Base-by-base conservation (phyloP, 2,329 filamentous ascomycete genomes). In the Nothophoma quercina region DNA sequence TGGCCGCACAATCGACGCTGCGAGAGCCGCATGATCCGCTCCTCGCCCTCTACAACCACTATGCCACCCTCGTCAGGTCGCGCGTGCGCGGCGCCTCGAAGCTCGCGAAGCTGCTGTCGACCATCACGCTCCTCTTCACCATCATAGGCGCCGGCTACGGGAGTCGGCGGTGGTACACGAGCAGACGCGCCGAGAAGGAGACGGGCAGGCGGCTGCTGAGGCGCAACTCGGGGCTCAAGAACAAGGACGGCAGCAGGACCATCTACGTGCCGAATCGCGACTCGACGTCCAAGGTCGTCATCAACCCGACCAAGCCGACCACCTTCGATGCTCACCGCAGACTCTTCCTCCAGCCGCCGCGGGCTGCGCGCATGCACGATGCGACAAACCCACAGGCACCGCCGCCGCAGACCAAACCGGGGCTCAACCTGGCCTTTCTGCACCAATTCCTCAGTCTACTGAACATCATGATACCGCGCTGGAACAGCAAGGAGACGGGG, bases 311-410 rank as follows among this genome's bases (percentile, higher is more conserved):
- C 22, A 97, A 97, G 71, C 85, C 87, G 16, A 89, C 93, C 28
- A 99, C 95, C 0, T 99, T 98, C 71, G 93, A 99, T 80, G 96
- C 95, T 5, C 95, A 99, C 77, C 85, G 95, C 23, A 84, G 96
- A 21, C 82, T 99, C 23, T 99, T 99, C 72, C 80, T 99, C 39
- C 95, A 96, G 67, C 93, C 93, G 1, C 93, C 93, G 4, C 83
- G 91, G 55, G 89, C 92, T 15, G 89, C 91, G 10, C 89, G 91
- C 1, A 82, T 95, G 39, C 82, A 83, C 30, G 87, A 92, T 72
- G 86, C 87, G 5, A 66, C 71, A 35, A 81, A 78, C 35, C 78
- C 81, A 28, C 83, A 85, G 34, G 91, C 96, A 5, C 95, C 95
- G 13, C 90, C 93, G 2, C 85, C 90, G 8, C 90, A 96, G 72